These are phyloP conservation scores for Helianthus annuus DNA, from an alignment of 129 eudicot genomes.

Conservation along the genomic window DNA sequence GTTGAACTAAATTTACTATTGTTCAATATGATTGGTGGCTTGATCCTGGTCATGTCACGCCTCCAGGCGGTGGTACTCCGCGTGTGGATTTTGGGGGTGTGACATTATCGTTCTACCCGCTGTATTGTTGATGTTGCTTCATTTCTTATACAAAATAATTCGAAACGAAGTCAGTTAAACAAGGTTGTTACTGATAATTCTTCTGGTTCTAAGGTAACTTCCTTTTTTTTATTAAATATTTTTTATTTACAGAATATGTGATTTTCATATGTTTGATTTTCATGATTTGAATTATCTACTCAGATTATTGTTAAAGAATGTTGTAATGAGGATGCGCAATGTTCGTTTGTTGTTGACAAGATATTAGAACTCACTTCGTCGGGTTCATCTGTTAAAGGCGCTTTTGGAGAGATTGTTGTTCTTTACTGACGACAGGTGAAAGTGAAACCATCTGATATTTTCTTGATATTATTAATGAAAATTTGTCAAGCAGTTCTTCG, in stretches of 20 bases:
- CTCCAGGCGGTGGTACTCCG: too few species aligned
- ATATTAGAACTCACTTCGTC: constrained; percentile 56
- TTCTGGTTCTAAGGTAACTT: constrained; percentile 85
- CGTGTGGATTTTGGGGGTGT: too few species aligned
- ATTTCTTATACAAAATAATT: constrained; percentile 72
- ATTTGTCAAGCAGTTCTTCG: too few species aligned
- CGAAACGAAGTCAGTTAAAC: constrained; percentile 60
- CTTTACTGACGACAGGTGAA: constrained; percentile 96
- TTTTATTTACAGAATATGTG: not conserved
- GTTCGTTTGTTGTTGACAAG: constrained; percentile 90
- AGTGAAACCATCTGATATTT: too few species aligned
- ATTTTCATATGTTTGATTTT: constrained; percentile 8
- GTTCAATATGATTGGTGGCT: too few species aligned
- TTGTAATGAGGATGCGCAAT: constrained; percentile 85
- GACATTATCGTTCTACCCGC: constrained; percentile 93
- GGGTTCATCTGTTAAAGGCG: constrained; percentile 55
- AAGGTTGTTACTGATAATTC: constrained; percentile 85
- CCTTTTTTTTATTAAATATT: not conserved
- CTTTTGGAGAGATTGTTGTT: constrained; percentile 78
- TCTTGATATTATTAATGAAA: too few species aligned
- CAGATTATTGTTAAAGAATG: constrained; percentile 90
- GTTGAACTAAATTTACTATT: too few species aligned
- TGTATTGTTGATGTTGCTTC: constrained; percentile 96
- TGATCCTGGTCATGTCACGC: too few species aligned
- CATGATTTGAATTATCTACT: constrained; percentile 17